Evolutionary conservation across 371 early-diverging fungal genomes (phyloP).

Genomic region (Sanchytrium tribonematis): DNA sequence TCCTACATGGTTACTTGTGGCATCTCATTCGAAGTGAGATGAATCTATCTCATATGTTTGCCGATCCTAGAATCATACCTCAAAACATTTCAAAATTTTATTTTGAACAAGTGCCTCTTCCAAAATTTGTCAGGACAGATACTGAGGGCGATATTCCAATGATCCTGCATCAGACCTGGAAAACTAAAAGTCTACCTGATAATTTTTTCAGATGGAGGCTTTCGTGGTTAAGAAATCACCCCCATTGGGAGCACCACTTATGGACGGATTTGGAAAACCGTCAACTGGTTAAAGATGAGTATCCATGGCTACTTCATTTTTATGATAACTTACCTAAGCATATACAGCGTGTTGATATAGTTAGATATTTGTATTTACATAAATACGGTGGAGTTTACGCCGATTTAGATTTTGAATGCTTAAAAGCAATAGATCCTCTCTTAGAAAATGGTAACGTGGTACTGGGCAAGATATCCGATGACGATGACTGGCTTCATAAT

Average conservation of each 20-base stretch:
- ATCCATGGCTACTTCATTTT: background rate
- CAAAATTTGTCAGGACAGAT: too few species aligned
- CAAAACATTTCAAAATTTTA: too few species aligned
- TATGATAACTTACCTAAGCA: background rate
- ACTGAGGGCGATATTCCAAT: background rate
- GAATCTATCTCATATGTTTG: too few species aligned
- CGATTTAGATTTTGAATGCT: background rate
- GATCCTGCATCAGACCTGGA: background rate
- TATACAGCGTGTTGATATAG: background rate
- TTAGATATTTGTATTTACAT: background rate
- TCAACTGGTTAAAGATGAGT: background rate
- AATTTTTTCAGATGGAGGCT: slow-evolving; percentile 1
- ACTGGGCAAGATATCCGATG: background rate
- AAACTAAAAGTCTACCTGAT: background rate
- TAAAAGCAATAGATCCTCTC: background rate
- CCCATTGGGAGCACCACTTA: slow-evolving; percentile 6
- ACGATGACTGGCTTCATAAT: background rate
- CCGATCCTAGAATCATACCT: too few species aligned
- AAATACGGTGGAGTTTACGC: background rate
- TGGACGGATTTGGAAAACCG: slow-evolving; percentile 1
- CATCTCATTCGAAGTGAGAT: too few species aligned
- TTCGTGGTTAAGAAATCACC: slow-evolving; percentile 7
- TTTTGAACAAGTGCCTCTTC: too few species aligned
- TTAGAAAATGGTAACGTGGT: background rate
- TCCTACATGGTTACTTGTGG: too few species aligned